phyloP scores from a whole-genome alignment of 192 early-diverging fungal genomes.

The Geosiphon pyriformis region DNA sequence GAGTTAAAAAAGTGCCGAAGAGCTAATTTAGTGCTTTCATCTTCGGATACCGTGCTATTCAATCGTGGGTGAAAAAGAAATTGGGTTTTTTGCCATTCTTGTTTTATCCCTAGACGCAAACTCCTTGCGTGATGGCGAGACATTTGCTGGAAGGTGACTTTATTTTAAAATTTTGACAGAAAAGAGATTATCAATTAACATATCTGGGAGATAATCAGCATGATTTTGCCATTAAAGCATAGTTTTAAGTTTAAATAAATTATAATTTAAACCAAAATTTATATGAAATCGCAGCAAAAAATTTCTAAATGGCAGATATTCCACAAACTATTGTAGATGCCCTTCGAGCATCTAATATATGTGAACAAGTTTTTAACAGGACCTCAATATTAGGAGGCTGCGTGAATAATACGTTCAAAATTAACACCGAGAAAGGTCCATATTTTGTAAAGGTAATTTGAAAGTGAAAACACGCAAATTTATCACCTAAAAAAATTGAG shows the following conservation, averaged over 20 bases:
- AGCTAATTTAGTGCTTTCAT: constrained; percentile 6
- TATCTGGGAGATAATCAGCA: too few species aligned
- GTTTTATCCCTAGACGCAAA: constrained; percentile 2
- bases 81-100: constrained; percentile 11
- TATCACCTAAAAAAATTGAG: neutral
- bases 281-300: too few species aligned
- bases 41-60: neutral
- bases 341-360: constrained; percentile 4
- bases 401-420: constrained; percentile 7
- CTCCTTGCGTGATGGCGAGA: neutral
- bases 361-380: neutral
- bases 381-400: constrained; percentile 1
- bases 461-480: too few species aligned
- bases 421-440: constrained; percentile 5
- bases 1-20: constrained; percentile 4
- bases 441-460: constrained; percentile 19
- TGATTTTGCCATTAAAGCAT: too few species aligned
- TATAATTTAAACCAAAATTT: too few species aligned
- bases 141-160: too few species aligned
- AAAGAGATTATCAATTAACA: too few species aligned
- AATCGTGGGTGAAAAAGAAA: constrained; percentile 6
- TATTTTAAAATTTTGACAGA: too few species aligned
- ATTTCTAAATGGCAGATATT: too few species aligned
- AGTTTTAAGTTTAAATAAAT: too few species aligned
- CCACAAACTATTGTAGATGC: neutral